Base-by-base conservation (phyloP, 257 asterid genomes). In the Thymus mandschuricus region DNA sequence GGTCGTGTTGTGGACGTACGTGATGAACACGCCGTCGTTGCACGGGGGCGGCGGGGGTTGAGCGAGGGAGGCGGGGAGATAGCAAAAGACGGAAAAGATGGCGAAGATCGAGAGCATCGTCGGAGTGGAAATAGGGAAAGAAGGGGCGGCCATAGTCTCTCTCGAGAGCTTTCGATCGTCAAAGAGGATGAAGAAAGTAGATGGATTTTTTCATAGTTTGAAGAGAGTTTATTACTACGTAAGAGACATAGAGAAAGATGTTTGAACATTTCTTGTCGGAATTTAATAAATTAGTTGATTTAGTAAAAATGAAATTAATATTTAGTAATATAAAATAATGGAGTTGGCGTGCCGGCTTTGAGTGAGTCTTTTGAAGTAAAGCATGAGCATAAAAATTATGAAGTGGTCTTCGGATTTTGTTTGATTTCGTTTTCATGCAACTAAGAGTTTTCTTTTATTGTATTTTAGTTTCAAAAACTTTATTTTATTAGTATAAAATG, bases 1-100 rank as follows among this genome's bases (percentile, higher is more conserved):
- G 27, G 91, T 86, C 8, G 76, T 38, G 13, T 45, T 40, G 38
- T 84, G 86, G 10, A 29, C 55, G 80, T 87, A 90, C 43, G 82
- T 72, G 68, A 85, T 48, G 9, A 81, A 60, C 13, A 88, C 64
- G 59, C 89, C 96, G 76, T 88, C 96, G 77, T 88, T 86, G 80
- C 92, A 88, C 6, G 12, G 62, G 3, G 70, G 1, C 69, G 8
- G 45, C 6, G 82, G 58, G 31, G 83, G 29, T 59, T 88, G 95
- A 13, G 89, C 81, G 43, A 77, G 21, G 2, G 85, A 49, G 55
- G 79, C 56, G 60, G 78, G 88, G 69, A 86, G 70, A 1, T 69
- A 64, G 60, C 69, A 80, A 66, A 79, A 75, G 35, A 71, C 7
- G 63, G 72, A 68, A 78, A 80, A 9, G 6, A 52, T 9, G 2